Percentiles rank a stretch among this genome's conserved stretches.
Evolutionary conservation across 345 rosid species (phyloP).

Genomic region (Excoecaria cochinchinensis): DNA sequence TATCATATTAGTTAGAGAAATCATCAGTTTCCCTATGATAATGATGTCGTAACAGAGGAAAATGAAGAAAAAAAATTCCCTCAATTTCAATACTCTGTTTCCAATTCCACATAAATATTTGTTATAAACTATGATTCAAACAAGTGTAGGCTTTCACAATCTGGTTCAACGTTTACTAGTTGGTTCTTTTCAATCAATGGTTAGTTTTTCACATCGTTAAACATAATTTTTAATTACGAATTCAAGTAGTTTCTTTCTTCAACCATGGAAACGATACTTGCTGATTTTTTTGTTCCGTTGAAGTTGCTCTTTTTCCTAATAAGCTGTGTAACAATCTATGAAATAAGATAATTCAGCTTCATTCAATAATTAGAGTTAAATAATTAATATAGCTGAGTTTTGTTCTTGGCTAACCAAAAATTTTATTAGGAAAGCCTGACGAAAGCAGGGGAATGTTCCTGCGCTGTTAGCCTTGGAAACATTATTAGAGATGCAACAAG

Average conservation of each 20-base stretch:
- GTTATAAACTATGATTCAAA: slow-evolving; percentile 23
- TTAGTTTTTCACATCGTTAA: background rate
- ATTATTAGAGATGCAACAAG: too few species aligned
- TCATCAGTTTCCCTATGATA: background rate
- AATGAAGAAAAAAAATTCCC: too few species aligned
- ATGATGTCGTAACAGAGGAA: background rate
- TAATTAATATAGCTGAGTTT: background rate
- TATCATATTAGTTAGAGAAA: background rate
- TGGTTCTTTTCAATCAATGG: slow-evolving; percentile 32
- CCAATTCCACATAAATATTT: background rate
- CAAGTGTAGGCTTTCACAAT: slow-evolving; percentile 15
- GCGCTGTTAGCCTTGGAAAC: too few species aligned
- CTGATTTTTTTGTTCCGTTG: too few species aligned
- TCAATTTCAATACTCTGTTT: background rate
- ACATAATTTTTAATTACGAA: too few species aligned
- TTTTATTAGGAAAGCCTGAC: too few species aligned
- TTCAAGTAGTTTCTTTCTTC: too few species aligned
- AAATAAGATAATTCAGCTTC: too few species aligned
- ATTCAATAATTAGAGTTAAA: background rate
- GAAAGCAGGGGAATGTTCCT: too few species aligned
- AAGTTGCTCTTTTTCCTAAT: too few species aligned
- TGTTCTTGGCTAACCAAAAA: background rate
- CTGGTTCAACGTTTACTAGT: slow-evolving; percentile 19
- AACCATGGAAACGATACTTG: too few species aligned
- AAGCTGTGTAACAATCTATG: too few species aligned